Conservation (phyloP, 192 early-diverging fungal species). For the Funneliformis mosseae region DNA sequence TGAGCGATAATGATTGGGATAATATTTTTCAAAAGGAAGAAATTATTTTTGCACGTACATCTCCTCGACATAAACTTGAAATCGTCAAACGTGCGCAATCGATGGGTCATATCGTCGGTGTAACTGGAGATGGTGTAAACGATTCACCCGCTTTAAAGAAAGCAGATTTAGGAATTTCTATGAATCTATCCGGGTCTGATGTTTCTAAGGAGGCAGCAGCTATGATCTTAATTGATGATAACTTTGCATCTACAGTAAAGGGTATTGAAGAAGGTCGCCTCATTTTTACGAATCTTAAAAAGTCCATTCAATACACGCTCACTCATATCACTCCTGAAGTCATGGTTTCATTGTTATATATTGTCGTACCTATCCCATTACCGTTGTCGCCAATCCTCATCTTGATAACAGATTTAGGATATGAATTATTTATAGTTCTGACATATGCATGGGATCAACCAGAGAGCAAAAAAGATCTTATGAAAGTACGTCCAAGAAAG, state of each 20-base stretch:
- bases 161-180: slow-evolving; percentile 96
- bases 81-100: slow-evolving; percentile 92
- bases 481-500: slow-evolving; percentile 88
- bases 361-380: slow-evolving; percentile 83
- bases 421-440: slow-evolving; percentile 86
- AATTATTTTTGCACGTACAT: slow-evolving; percentile 96
- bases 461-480: slow-evolving; percentile 74
- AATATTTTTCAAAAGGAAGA: slow-evolving; percentile 93
- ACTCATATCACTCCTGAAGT: slow-evolving; percentile 93
- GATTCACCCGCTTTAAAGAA: slow-evolving; percentile 96
- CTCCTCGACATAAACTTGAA: slow-evolving; percentile 95
- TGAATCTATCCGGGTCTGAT: slow-evolving; percentile 94
- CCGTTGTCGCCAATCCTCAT: slow-evolving; percentile 84
- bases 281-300: slow-evolving; percentile 95
- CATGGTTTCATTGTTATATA: slow-evolving; percentile 81
- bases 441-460: slow-evolving; percentile 91
- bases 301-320: slow-evolving; percentile 91
- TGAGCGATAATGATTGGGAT: slow-evolving; percentile 90
- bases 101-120: slow-evolving; percentile 94
- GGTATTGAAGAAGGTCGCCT: slow-evolving; percentile 95
- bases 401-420: slow-evolving; percentile 91
- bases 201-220: slow-evolving; percentile 95
- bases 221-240: slow-evolving; percentile 98
- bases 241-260: slow-evolving; percentile 92
- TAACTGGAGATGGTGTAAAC: slow-evolving; percentile 97